phyloP scores from a whole-genome alignment of 441 rosid species.

The Metrosideros polymorpha region DNA sequence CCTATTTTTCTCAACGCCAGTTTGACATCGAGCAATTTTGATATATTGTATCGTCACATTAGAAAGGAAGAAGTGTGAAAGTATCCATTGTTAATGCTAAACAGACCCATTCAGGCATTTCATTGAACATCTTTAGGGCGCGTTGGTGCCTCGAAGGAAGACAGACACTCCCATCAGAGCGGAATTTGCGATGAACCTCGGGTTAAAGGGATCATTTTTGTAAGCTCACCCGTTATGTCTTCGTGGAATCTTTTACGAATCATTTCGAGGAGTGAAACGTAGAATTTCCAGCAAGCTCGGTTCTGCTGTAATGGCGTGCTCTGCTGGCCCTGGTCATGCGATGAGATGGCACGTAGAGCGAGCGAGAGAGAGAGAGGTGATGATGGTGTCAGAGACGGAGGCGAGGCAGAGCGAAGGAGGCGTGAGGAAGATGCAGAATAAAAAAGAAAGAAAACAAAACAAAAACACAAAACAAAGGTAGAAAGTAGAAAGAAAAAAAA shows the following conservation, averaged over 20 bases:
- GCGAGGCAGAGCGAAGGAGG: too few species aligned
- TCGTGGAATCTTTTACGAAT: conserved; percentile 38
- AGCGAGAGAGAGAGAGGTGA: not conserved
- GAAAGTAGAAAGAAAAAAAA: too few species aligned
- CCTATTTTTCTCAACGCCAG: conserved; percentile 57
- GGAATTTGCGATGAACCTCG: not conserved
- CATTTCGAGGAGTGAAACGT: conserved; percentile 18
- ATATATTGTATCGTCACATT: not conserved
- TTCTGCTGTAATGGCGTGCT: not conserved
- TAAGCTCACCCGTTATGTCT: conserved; percentile 38
- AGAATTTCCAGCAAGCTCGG: not conserved
- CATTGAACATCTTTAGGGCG: conserved; percentile 3
- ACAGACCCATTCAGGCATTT: not conserved
- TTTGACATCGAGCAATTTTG: conserved; percentile 34
- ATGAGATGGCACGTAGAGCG: not conserved
- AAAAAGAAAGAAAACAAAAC: too few species aligned
- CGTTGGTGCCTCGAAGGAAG: not conserved
- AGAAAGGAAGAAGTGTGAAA: not conserved
- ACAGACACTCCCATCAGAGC: not conserved
- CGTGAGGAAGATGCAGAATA: too few species aligned
- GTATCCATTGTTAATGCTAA: not conserved
- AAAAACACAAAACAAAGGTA: too few species aligned
- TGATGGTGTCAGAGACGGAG: too few species aligned
- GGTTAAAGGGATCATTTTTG: not conserved
- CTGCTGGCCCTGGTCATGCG: not conserved